Base-by-base conservation (phyloP, 208 protist genomes). In the Trypanosoma cruzi region DNA sequence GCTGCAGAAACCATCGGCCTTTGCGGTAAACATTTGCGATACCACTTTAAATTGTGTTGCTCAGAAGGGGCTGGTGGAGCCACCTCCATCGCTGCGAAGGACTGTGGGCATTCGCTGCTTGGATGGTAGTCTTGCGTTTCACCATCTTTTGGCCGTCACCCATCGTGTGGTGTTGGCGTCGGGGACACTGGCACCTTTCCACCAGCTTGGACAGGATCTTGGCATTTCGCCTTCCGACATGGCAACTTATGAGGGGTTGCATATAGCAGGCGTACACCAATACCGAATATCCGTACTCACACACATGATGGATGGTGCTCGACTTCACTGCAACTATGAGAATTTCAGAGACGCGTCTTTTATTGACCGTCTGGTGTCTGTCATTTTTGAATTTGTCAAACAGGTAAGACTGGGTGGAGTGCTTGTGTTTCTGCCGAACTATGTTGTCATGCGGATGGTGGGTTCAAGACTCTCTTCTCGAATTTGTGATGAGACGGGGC, bases 381-480 rank as follows among this genome's bases (percentile, higher is more conserved):
- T 71, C 10, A 71, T 90, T 26, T 22, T 94, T 29, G 37, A 58
- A 24, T 73, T 96, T n/a, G 36, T 86, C 16, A 58, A 66, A 18
- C 64, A 77, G 26, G 72, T 86, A 22, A 60, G 85, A 16, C 82
- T 80, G 37, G 84, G 93, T 68, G 98, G 97, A 18, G 66, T 98
- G 8, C 79, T 99, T 4, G 85, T 98, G 22, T 99, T 99, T 77
- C 96, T 98, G 26, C 96, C 96, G 3, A 94, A 91, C 71, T 90
- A 93, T 72, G 52, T 22, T 18, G 69, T 86, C 11, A 59, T 88
- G 66, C 56, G 76, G 14, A n/a, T 29, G 4, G 59, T 92, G 13
- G 70, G 55, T 0, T 68, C 63, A 20, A 20, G 44, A 59, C 28
- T 75, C 24, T 16, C 44, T 46, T 14, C 46, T 1, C 54, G 50